Percentiles rank a stretch among this genome's conserved stretches.
phyloP scores from a whole-genome alignment of 805 yeast genomes.

The Yamadazyma sp. region DNA sequence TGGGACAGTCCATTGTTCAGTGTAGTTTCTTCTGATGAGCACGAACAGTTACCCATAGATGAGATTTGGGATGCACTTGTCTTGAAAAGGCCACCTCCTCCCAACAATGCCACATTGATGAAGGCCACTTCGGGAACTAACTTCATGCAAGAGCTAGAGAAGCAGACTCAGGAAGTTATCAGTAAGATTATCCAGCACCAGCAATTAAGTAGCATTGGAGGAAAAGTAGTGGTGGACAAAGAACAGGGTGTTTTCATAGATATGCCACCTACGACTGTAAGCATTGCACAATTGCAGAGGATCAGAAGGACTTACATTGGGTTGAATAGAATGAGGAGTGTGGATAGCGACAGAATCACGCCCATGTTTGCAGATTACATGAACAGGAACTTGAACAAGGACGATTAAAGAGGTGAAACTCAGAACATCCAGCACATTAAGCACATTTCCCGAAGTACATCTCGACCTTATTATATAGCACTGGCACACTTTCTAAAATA shows the following conservation, averaged over 20 bases:
- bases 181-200: slow-evolving; percentile 62
- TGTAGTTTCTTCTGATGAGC: slow-evolving; percentile 51
- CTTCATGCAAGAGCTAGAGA: slow-evolving; percentile 77
- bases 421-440: no score
- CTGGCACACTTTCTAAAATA: no score
- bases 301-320: slow-evolving; percentile 79
- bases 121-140: slow-evolving; percentile 78
- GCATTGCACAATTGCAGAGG: slow-evolving; percentile 79
- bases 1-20: slow-evolving; percentile 95
- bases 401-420: slow-evolving; percentile 1
- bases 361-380: slow-evolving; percentile 78
- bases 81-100: slow-evolving; percentile 62
- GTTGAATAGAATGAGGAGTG: slow-evolving; percentile 73
- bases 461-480: no score
- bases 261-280: slow-evolving; percentile 61
- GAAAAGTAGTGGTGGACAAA: slow-evolving; percentile 47
- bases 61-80: slow-evolving; percentile 66
- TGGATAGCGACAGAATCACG: slow-evolving; percentile 66
- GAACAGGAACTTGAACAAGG: slow-evolving; percentile 53
- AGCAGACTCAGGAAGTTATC: slow-evolving; percentile 63
- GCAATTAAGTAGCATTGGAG: slow-evolving; percentile 50
- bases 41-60: slow-evolving; percentile 56
- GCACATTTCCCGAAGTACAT: no score
- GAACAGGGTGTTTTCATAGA: slow-evolving; percentile 49
- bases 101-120: slow-evolving; percentile 81